These are phyloP conservation scores for Phytophthora pistaciae DNA, from an alignment of 352 stramenopile species.

Conservation along the genomic window DNA sequence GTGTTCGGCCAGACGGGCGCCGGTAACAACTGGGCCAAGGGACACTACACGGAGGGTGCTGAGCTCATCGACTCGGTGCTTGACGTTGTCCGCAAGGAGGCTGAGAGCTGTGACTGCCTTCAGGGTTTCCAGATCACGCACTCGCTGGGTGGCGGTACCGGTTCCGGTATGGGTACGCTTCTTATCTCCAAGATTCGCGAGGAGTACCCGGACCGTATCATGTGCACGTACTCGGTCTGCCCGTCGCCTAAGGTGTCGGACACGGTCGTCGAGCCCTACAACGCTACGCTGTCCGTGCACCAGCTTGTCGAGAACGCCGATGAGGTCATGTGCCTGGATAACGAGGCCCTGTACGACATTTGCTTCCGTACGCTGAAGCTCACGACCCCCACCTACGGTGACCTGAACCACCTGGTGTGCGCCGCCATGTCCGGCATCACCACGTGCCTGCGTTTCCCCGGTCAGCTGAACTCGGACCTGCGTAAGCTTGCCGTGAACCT, in stretches of 20 bases:
- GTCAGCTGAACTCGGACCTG: slow-evolving; percentile 99
- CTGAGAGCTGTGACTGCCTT: slow-evolving; percentile 98
- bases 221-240: slow-evolving; percentile 99
- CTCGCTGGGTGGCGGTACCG: slow-evolving; percentile 99
- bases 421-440: slow-evolving; percentile 99
- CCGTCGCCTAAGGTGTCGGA: slow-evolving; percentile 98
- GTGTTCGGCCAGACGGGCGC: slow-evolving; percentile 98
- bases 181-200: slow-evolving; percentile 99
- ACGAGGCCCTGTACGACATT: slow-evolving; percentile 99
- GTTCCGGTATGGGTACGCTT: slow-evolving; percentile 99
- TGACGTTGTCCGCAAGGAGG: slow-evolving; percentile 98
- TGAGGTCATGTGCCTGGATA: slow-evolving; percentile 99
- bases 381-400: slow-evolving; percentile 98
- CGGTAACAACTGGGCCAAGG: slow-evolving; percentile 99
- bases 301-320: slow-evolving; percentile 99
- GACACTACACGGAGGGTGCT: slow-evolving; percentile 99
- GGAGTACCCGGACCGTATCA: slow-evolving; percentile 99
- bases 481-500: slow-evolving; percentile 99
- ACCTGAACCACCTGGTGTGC: slow-evolving; percentile 99
- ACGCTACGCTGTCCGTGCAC: slow-evolving; percentile 99
- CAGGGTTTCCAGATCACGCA: slow-evolving; percentile 99
- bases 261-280: slow-evolving; percentile 99
- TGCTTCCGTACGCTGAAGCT: slow-evolving; percentile 99
- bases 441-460: slow-evolving; percentile 98
- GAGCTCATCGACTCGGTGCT: slow-evolving; percentile 99